Percentiles rank a stretch among this genome's conserved stretches.
Evolutionary conservation across 441 rosid species (phyloP).

Genomic region (Erodium chrysanthum): DNA sequence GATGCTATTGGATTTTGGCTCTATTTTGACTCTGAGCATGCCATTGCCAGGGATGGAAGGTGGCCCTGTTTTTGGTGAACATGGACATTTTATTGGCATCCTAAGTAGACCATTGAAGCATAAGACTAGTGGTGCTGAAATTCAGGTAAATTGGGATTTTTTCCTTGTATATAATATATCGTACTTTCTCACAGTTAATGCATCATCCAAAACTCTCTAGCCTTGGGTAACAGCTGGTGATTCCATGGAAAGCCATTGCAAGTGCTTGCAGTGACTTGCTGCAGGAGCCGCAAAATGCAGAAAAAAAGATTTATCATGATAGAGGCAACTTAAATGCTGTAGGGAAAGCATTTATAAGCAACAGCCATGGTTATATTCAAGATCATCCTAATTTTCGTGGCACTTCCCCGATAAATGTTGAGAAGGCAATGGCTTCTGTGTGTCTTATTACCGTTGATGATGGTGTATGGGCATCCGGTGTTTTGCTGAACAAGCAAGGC

Average conservation of each 20-base stretch:
- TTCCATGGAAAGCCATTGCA: slow-evolving; percentile 97
- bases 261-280: slow-evolving; percentile 74
- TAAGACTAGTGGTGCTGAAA: slow-evolving; percentile 65
- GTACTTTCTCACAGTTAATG: slow-evolving; percentile 33
- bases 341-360: slow-evolving; percentile 25
- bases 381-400: no score
- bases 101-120: slow-evolving; percentile 76
- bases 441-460: slow-evolving; percentile 70
- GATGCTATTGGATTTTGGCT: slow-evolving; percentile 21
- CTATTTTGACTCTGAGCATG: slow-evolving; percentile 8
- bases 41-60: slow-evolving; percentile 73
- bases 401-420: no score
- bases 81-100: slow-evolving; percentile 54
- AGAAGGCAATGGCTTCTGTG: slow-evolving; percentile 36
- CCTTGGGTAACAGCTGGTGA: slow-evolving; percentile 95
- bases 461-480: slow-evolving; percentile 90
- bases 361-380: slow-evolving; percentile 9
- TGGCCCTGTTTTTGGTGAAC: slow-evolving; percentile 66
- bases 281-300: slow-evolving; percentile 48
- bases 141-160: slow-evolving; percentile 49
- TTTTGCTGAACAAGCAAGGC: slow-evolving; percentile 71
- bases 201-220: slow-evolving; percentile 64
- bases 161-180: neutral
- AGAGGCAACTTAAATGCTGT: slow-evolving; percentile 28
- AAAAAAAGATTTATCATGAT: slow-evolving; percentile 29